Conservation (phyloP, 192 early-diverging fungal genomes). For the Haplosporangium gracile region DNA sequence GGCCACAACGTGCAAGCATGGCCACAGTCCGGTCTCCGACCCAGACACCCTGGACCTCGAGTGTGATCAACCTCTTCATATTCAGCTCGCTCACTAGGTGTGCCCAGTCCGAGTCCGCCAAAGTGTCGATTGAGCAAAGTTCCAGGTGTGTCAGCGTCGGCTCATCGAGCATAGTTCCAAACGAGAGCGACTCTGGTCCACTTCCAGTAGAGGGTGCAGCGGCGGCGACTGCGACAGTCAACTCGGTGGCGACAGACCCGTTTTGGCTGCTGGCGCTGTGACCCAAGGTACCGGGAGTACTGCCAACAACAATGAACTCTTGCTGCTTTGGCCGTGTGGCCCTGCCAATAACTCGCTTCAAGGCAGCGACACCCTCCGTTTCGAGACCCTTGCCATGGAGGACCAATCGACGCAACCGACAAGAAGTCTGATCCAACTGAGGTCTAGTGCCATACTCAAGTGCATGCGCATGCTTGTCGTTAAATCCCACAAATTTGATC, state of each 20-base stretch:
- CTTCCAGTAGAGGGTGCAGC: background rate
- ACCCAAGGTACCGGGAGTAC: background rate
- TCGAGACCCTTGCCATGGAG: constrained; percentile 50
- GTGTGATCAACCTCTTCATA: constrained; percentile 20
- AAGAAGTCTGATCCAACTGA: background rate
- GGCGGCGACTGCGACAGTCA: background rate
- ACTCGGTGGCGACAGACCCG: background rate
- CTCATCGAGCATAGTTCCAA: constrained; percentile 24
- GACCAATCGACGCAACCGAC: constrained; percentile 41
- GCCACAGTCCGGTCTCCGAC: constrained; percentile 41
- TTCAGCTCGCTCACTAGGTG: constrained; percentile 27
- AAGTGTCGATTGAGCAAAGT: constrained; percentile 35
- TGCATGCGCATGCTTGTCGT: constrained; percentile 49
- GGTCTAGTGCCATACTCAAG: constrained; percentile 45
- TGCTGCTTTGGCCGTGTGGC: constrained; percentile 17
- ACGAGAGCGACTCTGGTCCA: constrained; percentile 8
- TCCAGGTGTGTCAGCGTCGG: constrained; percentile 45
- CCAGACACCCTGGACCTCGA: constrained; percentile 36
- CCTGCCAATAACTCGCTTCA: constrained; percentile 24
- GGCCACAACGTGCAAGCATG: background rate
- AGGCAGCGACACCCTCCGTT: constrained; percentile 23
- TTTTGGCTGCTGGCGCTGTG: background rate
- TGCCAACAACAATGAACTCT: background rate
- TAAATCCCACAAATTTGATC: constrained; percentile 43
- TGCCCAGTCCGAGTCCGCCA: constrained; percentile 41